Evolutionary conservation across 148 eudicot genomes (phyloP).

Genomic region (Oxyria digyna): DNA sequence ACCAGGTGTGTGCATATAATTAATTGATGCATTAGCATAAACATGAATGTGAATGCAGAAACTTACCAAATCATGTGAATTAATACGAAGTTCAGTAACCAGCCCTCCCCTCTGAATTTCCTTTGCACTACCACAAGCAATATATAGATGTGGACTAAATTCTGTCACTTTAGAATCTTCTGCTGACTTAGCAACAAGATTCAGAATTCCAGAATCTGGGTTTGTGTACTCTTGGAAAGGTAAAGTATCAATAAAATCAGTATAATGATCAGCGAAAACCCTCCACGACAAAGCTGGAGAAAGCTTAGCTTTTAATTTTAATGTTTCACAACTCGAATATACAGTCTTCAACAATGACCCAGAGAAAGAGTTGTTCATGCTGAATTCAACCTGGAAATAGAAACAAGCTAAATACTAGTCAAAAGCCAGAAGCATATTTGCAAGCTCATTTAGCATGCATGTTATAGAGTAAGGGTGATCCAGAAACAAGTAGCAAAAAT

Average conservation of each 20-base stretch:
- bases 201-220: slow-evolving; percentile 53
- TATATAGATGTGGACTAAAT: slow-evolving; percentile 54
- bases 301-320: slow-evolving; percentile 54
- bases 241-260: slow-evolving; percentile 39
- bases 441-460: neutral
- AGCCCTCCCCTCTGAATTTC: slow-evolving; percentile 52
- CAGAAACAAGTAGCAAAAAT: neutral
- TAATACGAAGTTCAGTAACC: slow-evolving; percentile 45
- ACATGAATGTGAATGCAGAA: neutral
- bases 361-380: slow-evolving; percentile 39
- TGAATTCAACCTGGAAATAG: slow-evolving; percentile 44
- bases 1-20: neutral
- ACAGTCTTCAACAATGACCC: slow-evolving; percentile 42
- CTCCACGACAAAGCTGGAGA: slow-evolving; percentile 41
- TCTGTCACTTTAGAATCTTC: slow-evolving; percentile 37
- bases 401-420: neutral
- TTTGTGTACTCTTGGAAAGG: slow-evolving; percentile 69
- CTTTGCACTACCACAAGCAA: slow-evolving; percentile 60
- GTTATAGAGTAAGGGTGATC: neutral
- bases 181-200: slow-evolving; percentile 51
- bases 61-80: slow-evolving; percentile 58
- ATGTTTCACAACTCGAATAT: slow-evolving; percentile 27
- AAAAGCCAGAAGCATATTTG: neutral
- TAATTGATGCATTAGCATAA: slow-evolving; percentile 1
- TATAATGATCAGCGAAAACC: slow-evolving; percentile 45